Conservation (phyloP, 2,329 filamentous ascomycete genomes). For the Trichoderma simmonsii region DNA sequence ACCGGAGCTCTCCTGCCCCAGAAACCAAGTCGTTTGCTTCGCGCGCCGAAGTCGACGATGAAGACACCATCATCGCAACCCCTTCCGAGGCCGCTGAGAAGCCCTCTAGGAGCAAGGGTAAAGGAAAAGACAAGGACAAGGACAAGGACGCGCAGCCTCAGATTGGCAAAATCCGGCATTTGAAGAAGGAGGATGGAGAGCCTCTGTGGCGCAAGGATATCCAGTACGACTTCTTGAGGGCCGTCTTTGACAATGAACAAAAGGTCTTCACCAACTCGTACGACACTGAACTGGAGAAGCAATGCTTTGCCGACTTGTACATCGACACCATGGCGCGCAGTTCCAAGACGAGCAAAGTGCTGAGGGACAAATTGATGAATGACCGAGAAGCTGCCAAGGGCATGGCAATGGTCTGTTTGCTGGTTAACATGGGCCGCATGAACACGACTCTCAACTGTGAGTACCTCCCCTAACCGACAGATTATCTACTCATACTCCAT, state of each 20-base stretch:
- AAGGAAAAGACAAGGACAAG: conserved; percentile 31
- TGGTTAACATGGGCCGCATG: conserved; percentile 98
- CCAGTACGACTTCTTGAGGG: conserved; percentile 79
- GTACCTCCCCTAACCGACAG: conserved; percentile 28
- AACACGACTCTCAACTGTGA: conserved; percentile 97
- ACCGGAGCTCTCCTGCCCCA: conserved; percentile 44
- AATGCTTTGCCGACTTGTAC: conserved; percentile 91
- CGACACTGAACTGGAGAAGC: conserved; percentile 61
- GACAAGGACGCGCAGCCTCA: conserved; percentile 37
- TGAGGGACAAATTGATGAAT: conserved; percentile 92
- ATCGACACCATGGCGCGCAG: conserved; percentile 98
- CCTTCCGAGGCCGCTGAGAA: conserved; percentile 42
- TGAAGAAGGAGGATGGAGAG: conserved; percentile 87
- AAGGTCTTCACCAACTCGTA: conserved; percentile 89
- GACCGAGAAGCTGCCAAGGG: conserved; percentile 90
- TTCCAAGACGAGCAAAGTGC: conserved; percentile 97
- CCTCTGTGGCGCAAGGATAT: conserved; percentile 85
- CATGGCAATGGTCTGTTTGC: conserved; percentile 98
- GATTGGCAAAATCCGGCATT: conserved; percentile 71
- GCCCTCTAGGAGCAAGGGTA: conserved; percentile 36
- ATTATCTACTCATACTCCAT: not conserved
- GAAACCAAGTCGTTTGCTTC: conserved; percentile 48
- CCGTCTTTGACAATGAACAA: conserved; percentile 72
- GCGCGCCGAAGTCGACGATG: conserved; percentile 45
- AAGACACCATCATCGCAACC: conserved; percentile 43